Evolutionary conservation across 345 rosid species (phyloP).

Genomic region (Ailanthus altissimus): DNA sequence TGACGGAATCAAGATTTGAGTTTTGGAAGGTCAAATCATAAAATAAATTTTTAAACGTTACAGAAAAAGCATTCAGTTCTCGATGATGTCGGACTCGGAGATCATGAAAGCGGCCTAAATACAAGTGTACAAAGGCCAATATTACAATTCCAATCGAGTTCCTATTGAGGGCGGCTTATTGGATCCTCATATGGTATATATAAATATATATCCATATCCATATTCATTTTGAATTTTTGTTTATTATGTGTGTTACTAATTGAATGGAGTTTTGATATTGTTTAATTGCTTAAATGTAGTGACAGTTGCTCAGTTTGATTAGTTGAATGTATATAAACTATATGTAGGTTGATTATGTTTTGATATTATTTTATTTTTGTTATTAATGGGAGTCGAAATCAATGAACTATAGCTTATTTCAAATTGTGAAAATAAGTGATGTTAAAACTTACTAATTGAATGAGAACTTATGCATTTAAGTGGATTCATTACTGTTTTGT

Average conservation of each 20-base stretch:
- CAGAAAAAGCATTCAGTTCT: constrained; percentile 81
- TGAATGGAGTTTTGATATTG: not conserved
- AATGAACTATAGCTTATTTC: not conserved
- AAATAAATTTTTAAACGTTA: too few relatives aligned
- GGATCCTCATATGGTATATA: constrained; percentile 78
- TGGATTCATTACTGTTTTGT: not conserved
- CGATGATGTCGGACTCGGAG: constrained; percentile 64
- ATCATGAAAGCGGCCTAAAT: constrained; percentile 73
- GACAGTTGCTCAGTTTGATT: not conserved
- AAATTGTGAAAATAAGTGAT: not conserved
- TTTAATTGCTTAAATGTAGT: not conserved
- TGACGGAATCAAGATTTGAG: too few relatives aligned
- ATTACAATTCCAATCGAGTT: constrained; percentile 50
- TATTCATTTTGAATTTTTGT: not conserved
- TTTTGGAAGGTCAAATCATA: too few relatives aligned
- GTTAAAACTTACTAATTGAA: not conserved
- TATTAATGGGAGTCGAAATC: not conserved
- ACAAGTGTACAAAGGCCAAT: constrained; percentile 55
- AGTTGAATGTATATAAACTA: not conserved
- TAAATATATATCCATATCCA: not conserved
- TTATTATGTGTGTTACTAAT: not conserved
- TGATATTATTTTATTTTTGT: not conserved
- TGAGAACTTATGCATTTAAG: not conserved
- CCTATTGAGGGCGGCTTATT: constrained; percentile 73
- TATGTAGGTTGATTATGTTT: not conserved